A percentile compares a stretch with the other conserved stretches of the same genome.
These are phyloP conservation scores for Mycosphaerella sp. DNA, from an alignment of 2,329 filamentous ascomycete species.

Conservation along the genomic window DNA sequence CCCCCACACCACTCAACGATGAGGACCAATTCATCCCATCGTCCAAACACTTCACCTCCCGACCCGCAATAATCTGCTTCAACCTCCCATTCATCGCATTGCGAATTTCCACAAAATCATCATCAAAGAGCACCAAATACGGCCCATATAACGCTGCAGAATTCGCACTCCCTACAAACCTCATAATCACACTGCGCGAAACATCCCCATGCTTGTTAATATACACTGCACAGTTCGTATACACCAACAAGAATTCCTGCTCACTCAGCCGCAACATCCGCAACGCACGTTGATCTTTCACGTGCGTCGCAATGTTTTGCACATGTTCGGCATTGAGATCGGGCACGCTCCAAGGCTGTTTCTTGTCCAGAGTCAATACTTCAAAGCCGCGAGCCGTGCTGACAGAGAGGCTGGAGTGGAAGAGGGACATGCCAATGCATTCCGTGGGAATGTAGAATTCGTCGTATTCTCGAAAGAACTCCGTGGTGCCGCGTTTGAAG, in stretches of 20 bases:
- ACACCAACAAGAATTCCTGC: conserved; percentile 81
- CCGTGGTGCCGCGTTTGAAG: conserved; percentile 67
- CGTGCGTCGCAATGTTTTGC: conserved; percentile 75
- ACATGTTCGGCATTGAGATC: conserved; percentile 74
- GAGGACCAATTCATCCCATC: conserved; percentile 61
- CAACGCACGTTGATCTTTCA: conserved; percentile 75
- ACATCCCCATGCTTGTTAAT: conserved; percentile 98
- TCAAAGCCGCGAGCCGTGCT: conserved; percentile 89
- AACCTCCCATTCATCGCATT: conserved; percentile 94
- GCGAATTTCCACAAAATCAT: conserved; percentile 92
- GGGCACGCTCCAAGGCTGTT: conserved; percentile 88
- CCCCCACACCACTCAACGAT: conserved; percentile 18
- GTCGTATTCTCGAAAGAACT: conserved; percentile 97
- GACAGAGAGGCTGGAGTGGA: conserved; percentile 89
- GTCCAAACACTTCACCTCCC: conserved; percentile 85
- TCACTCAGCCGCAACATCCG: conserved; percentile 96
- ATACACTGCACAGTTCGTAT: conserved; percentile 94
- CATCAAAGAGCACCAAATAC: conserved; percentile 88
- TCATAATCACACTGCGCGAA: conserved; percentile 89
- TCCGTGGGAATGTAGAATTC: conserved; percentile 98
- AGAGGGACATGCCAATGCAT: conserved; percentile 91
- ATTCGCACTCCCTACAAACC: conserved; percentile 92
- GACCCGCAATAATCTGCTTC: conserved; percentile 86
- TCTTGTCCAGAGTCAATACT: conserved; percentile 94
- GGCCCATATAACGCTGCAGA: conserved; percentile 84